Percentiles rank a stretch among this genome's conserved stretches.
phyloP scores from a whole-genome alignment of 1,284 basidiomycete species.

The Ceratobasidium sp. region DNA sequence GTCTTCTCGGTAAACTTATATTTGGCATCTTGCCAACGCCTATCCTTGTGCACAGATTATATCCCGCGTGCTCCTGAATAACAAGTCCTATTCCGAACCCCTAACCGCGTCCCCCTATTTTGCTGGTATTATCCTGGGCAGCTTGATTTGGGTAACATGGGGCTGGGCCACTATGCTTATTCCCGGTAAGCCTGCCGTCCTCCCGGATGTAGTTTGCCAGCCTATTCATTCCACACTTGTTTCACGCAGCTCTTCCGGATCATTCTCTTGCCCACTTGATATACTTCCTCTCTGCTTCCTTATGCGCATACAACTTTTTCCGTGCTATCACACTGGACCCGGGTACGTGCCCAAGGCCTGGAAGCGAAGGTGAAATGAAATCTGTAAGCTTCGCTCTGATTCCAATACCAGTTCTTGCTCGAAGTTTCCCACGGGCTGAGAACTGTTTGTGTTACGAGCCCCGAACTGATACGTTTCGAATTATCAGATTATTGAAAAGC shows the following conservation, averaged over 20 bases:
- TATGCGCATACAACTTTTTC: slow-evolving; percentile 92
- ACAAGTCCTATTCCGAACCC: slow-evolving; percentile 77
- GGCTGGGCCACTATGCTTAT: slow-evolving; percentile 83
- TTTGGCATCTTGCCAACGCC: slow-evolving; percentile 39
- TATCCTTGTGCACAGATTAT: slow-evolving; percentile 65
- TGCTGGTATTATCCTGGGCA: slow-evolving; percentile 86
- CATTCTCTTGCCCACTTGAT: slow-evolving; percentile 79
- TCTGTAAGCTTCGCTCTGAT: slow-evolving; percentile 62
- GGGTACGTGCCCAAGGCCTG: slow-evolving; percentile 85
- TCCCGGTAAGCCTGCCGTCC: slow-evolving; percentile 61
- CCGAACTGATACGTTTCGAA: background rate
- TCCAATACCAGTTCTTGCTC: slow-evolving; percentile 20
- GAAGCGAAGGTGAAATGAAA: slow-evolving; percentile 84
- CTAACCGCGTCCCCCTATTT: slow-evolving; percentile 89
- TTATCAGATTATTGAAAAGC: slow-evolving; percentile 82
- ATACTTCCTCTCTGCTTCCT: slow-evolving; percentile 75
- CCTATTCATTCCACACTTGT: slow-evolving; percentile 50
- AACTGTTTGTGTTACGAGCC: background rate
- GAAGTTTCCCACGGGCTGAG: background rate
- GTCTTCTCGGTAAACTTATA: slow-evolving; percentile 47
- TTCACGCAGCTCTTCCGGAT: slow-evolving; percentile 70
- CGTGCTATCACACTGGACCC: slow-evolving; percentile 88
- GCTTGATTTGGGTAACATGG: slow-evolving; percentile 87
- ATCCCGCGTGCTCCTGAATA: slow-evolving; percentile 83
- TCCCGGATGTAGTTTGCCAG: background rate